Percentiles rank a stretch among this genome's conserved stretches.
Conservation (phyloP, 345 rosid genomes). For the Salix caprea region DNA sequence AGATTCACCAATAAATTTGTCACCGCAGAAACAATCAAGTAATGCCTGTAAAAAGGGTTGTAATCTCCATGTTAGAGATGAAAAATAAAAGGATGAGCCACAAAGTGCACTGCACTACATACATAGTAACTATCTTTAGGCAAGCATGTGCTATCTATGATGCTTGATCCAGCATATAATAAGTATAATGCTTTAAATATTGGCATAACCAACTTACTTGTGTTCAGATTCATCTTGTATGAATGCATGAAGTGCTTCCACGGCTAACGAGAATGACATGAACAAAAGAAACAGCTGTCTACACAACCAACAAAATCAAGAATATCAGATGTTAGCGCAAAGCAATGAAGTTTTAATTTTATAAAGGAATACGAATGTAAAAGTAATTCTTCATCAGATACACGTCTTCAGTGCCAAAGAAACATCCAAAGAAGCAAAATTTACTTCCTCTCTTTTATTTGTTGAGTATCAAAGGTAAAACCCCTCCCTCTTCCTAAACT, state of each 20-base stretch:
- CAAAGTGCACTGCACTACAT: background rate
- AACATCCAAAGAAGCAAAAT: background rate
- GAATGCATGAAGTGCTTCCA: conserved; percentile 99
- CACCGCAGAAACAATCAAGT: conserved; percentile 94
- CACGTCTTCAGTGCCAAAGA: background rate
- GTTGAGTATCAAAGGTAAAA: background rate
- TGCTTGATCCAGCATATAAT: background rate
- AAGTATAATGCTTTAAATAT: background rate
- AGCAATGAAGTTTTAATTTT: background rate
- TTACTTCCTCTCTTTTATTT: background rate
- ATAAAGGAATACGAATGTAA: background rate
- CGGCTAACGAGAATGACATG: conserved; percentile 96
- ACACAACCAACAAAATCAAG: conserved; percentile 62
- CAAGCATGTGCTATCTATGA: background rate
- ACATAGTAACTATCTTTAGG: background rate
- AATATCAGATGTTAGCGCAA: conserved; percentile 42
- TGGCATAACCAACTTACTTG: conserved; percentile 55
- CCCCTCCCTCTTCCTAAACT: background rate
- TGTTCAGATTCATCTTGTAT: conserved; percentile 98
- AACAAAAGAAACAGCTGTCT: conserved; percentile 99
- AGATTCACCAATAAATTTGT: conserved; percentile 89
- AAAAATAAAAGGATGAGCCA: background rate
- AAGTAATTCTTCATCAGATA: background rate
- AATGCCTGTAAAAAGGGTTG: conserved; percentile 60
- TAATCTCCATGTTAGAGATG: background rate